Base-by-base conservation (phyloP, 306 rosid species). In the Rosa persica region DNA sequence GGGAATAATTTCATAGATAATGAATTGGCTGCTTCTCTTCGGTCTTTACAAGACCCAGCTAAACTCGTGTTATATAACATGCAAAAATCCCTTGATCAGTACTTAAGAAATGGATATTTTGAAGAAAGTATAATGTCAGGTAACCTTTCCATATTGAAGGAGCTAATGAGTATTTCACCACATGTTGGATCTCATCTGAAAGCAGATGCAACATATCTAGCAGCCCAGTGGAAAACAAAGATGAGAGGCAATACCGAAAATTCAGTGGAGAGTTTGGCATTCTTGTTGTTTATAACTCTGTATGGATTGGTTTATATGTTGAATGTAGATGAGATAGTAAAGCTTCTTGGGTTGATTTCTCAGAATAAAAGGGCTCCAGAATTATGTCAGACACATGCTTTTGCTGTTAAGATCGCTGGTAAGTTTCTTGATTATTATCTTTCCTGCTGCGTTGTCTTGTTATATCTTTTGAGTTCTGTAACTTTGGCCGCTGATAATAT, bases 141-240 rank as follows among this genome's bases (percentile, higher is more conserved):
- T 30, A 74, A 70, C 78, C 62, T 80, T 5, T 48, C 76, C 67
- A 54, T 81, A 69, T 81, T 87, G 12, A 76, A 80, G 57, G 75
- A 82, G 58, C 81, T 89, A 48, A 75, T 57, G 78, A 55, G 58
- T 76, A 75, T 84, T 52, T 82, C 90, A 20, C 89, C 90, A 36
- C 17, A 44, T 20, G 71, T 89, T 74, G 64, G 75, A 61, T 77
- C 85, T 3, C 83, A 78, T 38, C 74, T 82, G 51, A 81, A 82
- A 75, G 85, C 76, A 11, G 85, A 76, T 76, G 91, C 93, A 47
- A 47, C 72, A 83, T 77, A 79, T 70, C 71, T 89, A 16, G 89
- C 91, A 55, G 12, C 67, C 72, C 68, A 73, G 25, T 76, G 86
- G 87, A 86, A 81, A 79, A 73, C 62, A 2, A 73, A 64, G 75